Evolutionary conservation across 108 stramenopile genomes (phyloP), one percentile per base, ranked within the genome.

Genomic region (Skeletonema marinoi): DNA sequence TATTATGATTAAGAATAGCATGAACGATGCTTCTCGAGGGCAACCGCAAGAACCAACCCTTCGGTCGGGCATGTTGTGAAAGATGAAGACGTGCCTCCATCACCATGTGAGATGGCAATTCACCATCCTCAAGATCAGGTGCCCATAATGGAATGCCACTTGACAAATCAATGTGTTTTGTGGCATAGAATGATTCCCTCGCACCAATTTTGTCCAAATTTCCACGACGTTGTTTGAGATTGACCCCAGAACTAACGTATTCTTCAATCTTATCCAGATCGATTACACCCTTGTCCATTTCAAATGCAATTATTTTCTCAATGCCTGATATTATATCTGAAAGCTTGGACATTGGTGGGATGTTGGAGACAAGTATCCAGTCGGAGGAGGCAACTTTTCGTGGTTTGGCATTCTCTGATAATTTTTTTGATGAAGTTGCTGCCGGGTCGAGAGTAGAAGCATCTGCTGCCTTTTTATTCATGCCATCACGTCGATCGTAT

Each of bases 11-110:
- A 3, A 73, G 60, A 36, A 84, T 38, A 31, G 83, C 83, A 70
- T 84, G 72, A 13, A 75, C 83, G 12, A 78, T 59, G 50, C 83
- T 84, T 46, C 74, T 66, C 48, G 74, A 65, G 6, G 78, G 63
- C 25, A 84, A 51, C 8, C 74, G 73, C 5, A 84, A 50, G 73
- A 79, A 84, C 83, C 83, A 84, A 17, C 83, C 83, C 39, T 48
- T 39, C 0, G 78, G 83, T 10, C 73, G 32, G 14, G 78, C 83
- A 4, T 50, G 65, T 32, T 66, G 58, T 8, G 78, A 79, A 17
- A 84, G 78, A 38, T 75, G 78, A 36, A 84, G 19, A 12, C 83
- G 78, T 46, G 83, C 74, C 66, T 79, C 78, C 6, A 60, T 31
- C 3, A 84, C 51, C 50, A 79, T 56, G 29, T 64, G 68, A 17